Evolutionary conservation across 2,329 filamentous ascomycete species (phyloP).

Genomic region (Penicillium italicum): DNA sequence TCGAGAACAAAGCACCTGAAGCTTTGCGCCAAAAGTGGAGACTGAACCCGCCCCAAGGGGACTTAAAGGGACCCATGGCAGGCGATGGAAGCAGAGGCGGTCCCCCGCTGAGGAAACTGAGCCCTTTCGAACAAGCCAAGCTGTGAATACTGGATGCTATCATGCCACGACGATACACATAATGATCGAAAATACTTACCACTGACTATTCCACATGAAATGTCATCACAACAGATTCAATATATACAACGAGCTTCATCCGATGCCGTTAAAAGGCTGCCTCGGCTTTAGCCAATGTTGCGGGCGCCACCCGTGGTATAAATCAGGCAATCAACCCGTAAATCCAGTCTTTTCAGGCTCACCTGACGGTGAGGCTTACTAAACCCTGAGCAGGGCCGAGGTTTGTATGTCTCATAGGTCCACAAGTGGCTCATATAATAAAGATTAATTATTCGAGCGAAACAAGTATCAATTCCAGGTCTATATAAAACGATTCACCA

Average conservation of each 20-base stretch:
- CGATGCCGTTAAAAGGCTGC: not conserved
- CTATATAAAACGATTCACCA: not conserved
- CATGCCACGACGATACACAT: not conserved
- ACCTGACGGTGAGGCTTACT: too few relatives aligned
- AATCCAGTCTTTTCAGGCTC: not conserved
- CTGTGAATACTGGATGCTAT: constrained; percentile 8
- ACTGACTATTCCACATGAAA: not conserved
- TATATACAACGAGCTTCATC: not conserved
- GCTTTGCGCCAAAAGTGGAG: constrained; percentile 61
- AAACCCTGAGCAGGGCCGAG: not conserved
- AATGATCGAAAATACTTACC: not conserved
- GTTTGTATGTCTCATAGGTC: not conserved
- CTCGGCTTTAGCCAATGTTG: not conserved
- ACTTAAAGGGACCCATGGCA: constrained; percentile 12
- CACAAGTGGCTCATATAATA: too few relatives aligned
- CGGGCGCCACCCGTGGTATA: too few relatives aligned
- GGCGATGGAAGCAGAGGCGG: constrained; percentile 31
- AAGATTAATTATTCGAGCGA: too few relatives aligned
- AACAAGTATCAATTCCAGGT: not conserved
- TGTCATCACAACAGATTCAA: not conserved
- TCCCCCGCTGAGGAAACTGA: constrained; percentile 24
- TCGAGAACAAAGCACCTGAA: constrained; percentile 44
- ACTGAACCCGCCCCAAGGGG: constrained; percentile 7
- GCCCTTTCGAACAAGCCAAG: constrained; percentile 23
- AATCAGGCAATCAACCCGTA: too few relatives aligned